Conservation (phyloP, 176 grass and related monocot species). For the Ampelocalamus luodianensis region DNA sequence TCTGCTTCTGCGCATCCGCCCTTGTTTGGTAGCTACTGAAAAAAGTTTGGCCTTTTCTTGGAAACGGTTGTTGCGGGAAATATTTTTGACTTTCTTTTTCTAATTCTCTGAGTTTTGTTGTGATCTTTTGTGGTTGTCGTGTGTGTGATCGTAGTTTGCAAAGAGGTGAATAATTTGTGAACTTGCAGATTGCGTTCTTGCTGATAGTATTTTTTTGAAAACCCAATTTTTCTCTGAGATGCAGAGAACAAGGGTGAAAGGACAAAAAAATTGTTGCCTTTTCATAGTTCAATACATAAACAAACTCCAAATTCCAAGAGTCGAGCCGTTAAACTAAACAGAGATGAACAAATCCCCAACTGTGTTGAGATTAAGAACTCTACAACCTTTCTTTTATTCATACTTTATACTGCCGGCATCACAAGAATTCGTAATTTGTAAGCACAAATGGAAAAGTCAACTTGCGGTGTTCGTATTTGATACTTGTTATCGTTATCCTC, state of each 20-base stretch:
- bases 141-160: slow-evolving; percentile 11
- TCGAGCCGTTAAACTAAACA: slow-evolving; percentile 14
- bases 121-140: slow-evolving; percentile 8
- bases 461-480: slow-evolving; percentile 23
- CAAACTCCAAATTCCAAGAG: slow-evolving; percentile 39
- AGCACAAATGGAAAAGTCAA: slow-evolving; percentile 47
- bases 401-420: slow-evolving; percentile 47
- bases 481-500: slow-evolving; percentile 11
- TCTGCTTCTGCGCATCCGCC: not conserved
- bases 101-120: not conserved
- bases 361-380: slow-evolving; percentile 5
- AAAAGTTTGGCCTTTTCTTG: not conserved
- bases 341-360: slow-evolving; percentile 35
- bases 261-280: slow-evolving; percentile 12
- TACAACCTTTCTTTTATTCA: slow-evolving; percentile 26
- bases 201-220: not conserved
- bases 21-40: slow-evolving; percentile 3
- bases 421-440: slow-evolving; percentile 31
- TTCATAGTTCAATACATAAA: slow-evolving; percentile 38
- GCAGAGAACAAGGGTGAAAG: slow-evolving; percentile 21
- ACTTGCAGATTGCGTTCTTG: slow-evolving; percentile 18
- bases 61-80: slow-evolving; percentile 19
- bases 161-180: not conserved
- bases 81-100: not conserved
- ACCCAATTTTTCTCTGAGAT: not conserved